Evolutionary conservation across 441 rosid species (phyloP).

Genomic region (Lepidium campestre): DNA sequence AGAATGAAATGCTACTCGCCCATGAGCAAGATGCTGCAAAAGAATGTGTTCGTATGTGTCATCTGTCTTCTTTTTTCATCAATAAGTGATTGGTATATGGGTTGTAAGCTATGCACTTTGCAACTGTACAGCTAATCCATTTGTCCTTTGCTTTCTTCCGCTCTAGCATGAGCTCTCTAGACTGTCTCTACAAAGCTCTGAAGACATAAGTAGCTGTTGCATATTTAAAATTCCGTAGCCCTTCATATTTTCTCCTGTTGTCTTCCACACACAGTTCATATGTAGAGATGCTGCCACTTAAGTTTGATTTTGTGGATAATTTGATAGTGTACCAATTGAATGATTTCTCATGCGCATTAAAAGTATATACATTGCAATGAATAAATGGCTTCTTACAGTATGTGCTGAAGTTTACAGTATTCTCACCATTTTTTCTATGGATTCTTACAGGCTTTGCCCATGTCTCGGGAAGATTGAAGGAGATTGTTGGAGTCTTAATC

Average conservation of each 20-base stretch:
- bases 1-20: slow-evolving; percentile 42
- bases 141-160: not conserved
- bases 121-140: not conserved
- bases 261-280: not conserved
- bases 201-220: not conserved
- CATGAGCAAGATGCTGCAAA: slow-evolving; percentile 45
- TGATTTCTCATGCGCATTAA: not conserved
- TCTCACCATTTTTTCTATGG: not conserved
- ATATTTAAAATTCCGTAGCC: not conserved
- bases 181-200: slow-evolving; percentile 1
- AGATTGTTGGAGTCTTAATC: slow-evolving; percentile 64
- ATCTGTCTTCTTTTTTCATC: slow-evolving; percentile 11
- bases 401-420: not conserved
- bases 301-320: not conserved
- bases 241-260: not conserved
- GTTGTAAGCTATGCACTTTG: not conserved
- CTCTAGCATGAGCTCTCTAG: not conserved
- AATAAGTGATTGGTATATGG: slow-evolving; percentile 2
- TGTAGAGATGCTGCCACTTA: not conserved
- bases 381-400: not conserved
- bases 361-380: not conserved
- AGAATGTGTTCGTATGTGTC: slow-evolving; percentile 51
- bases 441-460: slow-evolving; percentile 42
- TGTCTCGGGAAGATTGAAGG: slow-evolving; percentile 46
- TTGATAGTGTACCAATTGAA: not conserved